Evolutionary conservation across 1,284 basidiomycete species (phyloP), one percentile per base, ranked within the genome.

Genomic region (Anthracocystis walkeri): DNA sequence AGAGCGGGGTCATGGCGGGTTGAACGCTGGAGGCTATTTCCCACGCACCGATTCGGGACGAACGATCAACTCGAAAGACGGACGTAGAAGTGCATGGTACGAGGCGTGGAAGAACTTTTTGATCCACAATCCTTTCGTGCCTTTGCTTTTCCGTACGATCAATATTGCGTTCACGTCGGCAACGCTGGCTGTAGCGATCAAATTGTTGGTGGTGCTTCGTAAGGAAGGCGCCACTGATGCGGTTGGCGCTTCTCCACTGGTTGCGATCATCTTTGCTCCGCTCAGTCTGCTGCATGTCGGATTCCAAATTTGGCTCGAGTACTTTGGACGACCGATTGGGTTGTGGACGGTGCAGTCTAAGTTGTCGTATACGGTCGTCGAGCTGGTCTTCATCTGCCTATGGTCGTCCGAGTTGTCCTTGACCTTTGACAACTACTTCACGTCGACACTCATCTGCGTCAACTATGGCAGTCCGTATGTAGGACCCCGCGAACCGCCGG

Each of bases 401-500:
- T 96, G 94, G 93, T 93, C 92, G 65, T 92, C 93, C n/a, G 91
- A 92, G 33, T 88, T 96, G 48, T 91, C 92, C 14, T 90, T 95
- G 55, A 90, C 90, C 64, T 93, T 95, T 85, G 93, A 96, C 88
- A 94, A 95, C 83, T 94, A 92, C 86, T 93, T 95, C 86, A 95
- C 93, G 4, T 93, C 93, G 31, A 87, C 90, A 29, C 89, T 95
- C 60, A 90, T 91, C 38, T 96, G 94, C 65, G 61, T 75, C 23
- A 38, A 61, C 11, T 58, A 61, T 21, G 65, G 59, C 21, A 80
- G 73, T 27, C 75, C 86, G 38, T 90, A 88, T 20, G 87, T 89
- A 7, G 85, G 91, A 89, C 82, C 79, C 89, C 65, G 84, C 91
- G 18, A 87, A 88, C 7, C 78, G 84, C 31, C 83, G 86, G 16